phyloP scores from a whole-genome alignment of 257 asterid species.

The Salvia miltiorrhiza region DNA sequence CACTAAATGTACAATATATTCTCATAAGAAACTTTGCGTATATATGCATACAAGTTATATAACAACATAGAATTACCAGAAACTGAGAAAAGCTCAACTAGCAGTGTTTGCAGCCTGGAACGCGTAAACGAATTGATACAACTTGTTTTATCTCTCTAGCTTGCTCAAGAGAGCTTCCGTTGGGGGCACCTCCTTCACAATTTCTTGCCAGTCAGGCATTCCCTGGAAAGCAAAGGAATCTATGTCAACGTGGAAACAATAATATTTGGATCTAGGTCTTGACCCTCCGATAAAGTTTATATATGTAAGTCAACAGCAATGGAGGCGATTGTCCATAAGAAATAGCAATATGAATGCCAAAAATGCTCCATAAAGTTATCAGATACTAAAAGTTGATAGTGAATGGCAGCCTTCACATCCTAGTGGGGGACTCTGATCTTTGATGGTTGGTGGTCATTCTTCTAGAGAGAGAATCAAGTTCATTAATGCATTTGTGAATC shows the following conservation, averaged over 20 bases:
- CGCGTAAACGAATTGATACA: neutral
- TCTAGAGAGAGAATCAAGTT: neutral
- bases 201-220: constrained; percentile 95
- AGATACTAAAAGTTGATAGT: neutral
- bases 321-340: neutral
- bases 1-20: neutral
- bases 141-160: constrained; percentile 63
- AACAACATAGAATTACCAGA: too few relatives aligned
- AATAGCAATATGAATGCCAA: neutral
- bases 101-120: neutral
- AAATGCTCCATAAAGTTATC: neutral
- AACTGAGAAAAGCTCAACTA: neutral
- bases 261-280: too few relatives aligned
- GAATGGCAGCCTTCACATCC: neutral
- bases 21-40: too few relatives aligned
- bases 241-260: neutral
- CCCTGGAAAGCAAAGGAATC: constrained; percentile 50
- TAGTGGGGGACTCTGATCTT: neutral
- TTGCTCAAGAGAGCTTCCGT: constrained; percentile 90
- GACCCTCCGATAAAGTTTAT: neutral
- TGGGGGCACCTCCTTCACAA: constrained; percentile 79
- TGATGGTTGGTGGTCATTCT: neutral
- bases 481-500: neutral
- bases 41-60: too few relatives aligned
- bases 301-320: neutral